Base-by-base conservation (phyloP, 805 yeast genomes). In the Candida andamanensis region DNA sequence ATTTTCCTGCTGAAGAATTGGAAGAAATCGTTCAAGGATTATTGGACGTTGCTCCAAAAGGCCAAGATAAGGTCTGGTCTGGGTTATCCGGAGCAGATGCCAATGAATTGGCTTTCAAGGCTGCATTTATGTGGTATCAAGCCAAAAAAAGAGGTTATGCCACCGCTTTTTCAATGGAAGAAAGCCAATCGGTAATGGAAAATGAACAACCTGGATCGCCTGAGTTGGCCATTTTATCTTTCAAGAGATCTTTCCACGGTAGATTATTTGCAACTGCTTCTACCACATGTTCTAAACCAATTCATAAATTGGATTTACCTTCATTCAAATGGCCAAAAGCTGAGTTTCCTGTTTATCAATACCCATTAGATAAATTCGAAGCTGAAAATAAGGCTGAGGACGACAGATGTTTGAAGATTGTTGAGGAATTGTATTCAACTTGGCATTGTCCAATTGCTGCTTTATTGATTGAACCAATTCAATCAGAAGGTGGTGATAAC, bases 321-420 rank as follows among this genome's bases (percentile, higher is more conserved):
- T 78, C 95, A 5, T 89, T 89, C 69, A 76, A 85, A 53, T 89
- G 97, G 97, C 97, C 97, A 54, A 87, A 84, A 58, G 96, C 96
- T 35, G 86, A 85, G 42, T 89, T 80, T 69, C 97, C 97, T 43
- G 48, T 72, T 31, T 79, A 85, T 61, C 67, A 79, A 59, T 89
- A 86, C 60, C 97, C 97, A 37, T 72, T 87, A 51, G 89, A 77
- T 35, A 70, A 74, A 31, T 53, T 77, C 54, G 76, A 53, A 25
- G 77, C 67, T 29, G 77, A 63, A 45, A 89, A 89, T 73, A 63
- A 67, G 29, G 58, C 67, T 30, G 96, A 87, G 64, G 97, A 89
- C 62, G 76, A 69, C 40, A 73, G 92, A 52, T 85, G 95, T 58
- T 71, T 89, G 43, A 73, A 65, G 29, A 76, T 76, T 44, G 86